phyloP scores from a whole-genome alignment of 768 basidiomycete genomes.

The Coprinopsis marcescibilis region DNA sequence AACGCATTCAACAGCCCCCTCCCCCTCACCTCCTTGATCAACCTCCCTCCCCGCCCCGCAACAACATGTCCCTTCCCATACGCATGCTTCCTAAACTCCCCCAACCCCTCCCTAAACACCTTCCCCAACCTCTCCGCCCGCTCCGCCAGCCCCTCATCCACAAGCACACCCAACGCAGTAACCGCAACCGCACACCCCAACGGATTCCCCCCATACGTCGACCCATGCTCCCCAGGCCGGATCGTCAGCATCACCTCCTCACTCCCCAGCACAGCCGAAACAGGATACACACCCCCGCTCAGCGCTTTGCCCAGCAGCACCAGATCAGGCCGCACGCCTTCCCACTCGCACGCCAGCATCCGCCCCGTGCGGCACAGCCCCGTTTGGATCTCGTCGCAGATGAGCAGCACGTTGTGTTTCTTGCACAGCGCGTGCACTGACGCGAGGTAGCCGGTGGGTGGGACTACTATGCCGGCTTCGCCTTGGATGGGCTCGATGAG shows the following conservation, averaged over 20 bases:
- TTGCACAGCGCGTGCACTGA: slow-evolving; percentile 80
- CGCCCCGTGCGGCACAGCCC: slow-evolving; percentile 92
- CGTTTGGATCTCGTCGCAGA: slow-evolving; percentile 99
- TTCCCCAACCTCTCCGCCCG: slow-evolving; percentile 77
- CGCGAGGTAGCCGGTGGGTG: slow-evolving; percentile 79
- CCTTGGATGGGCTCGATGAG: slow-evolving; percentile 98
- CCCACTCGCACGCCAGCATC: slow-evolving; percentile 88
- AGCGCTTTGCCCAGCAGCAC: slow-evolving; percentile 94
- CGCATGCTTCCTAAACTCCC: slow-evolving; percentile 10
- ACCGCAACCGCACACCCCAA: slow-evolving; percentile 95
- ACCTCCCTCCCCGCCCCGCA: slow-evolving; percentile 11
- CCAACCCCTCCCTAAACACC: slow-evolving; percentile 9
- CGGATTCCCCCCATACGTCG: slow-evolving; percentile 97
- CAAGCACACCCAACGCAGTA: slow-evolving; percentile 85
- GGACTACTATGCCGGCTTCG: slow-evolving; percentile 97
- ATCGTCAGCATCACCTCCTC: slow-evolving; percentile 94
- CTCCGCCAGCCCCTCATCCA: slow-evolving; percentile 79
- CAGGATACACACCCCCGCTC: slow-evolving; percentile 96
- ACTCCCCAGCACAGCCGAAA: slow-evolving; percentile 90
- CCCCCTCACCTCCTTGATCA: slow-evolving; percentile 78
- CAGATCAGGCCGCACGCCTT: slow-evolving; percentile 84
- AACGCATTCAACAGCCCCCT: slow-evolving; percentile 89
- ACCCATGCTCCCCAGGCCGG: slow-evolving; percentile 91
- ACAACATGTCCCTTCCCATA: not conserved
- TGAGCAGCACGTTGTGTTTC: slow-evolving; percentile 89